Conservation (phyloP, 2,329 filamentous ascomycete genomes). For the Mycocentrospora acerina region DNA sequence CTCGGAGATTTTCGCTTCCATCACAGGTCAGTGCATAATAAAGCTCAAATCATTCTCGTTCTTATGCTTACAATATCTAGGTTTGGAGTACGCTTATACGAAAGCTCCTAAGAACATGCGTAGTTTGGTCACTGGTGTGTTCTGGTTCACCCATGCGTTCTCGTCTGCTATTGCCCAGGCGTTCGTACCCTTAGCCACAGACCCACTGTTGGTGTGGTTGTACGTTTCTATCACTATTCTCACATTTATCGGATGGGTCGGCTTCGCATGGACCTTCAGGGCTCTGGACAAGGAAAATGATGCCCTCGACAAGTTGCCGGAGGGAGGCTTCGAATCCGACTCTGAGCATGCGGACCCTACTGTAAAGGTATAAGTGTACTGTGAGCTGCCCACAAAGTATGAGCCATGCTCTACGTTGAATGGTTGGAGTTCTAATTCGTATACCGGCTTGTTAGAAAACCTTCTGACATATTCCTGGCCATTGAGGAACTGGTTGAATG, state of each 20-base stretch:
- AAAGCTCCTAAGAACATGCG: slow-evolving; percentile 68
- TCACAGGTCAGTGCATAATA: slow-evolving; percentile 57
- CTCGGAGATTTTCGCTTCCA: slow-evolving; percentile 62
- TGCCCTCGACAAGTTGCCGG: slow-evolving; percentile 33
- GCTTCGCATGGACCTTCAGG: slow-evolving; percentile 33
- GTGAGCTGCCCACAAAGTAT: no score
- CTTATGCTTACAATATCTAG: no score
- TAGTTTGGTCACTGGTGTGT: slow-evolving; percentile 33
- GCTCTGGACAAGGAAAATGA: slow-evolving; percentile 33
- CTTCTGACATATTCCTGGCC: no score
- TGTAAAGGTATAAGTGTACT: slow-evolving; percentile 5
- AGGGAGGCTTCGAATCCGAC: slow-evolving; percentile 21
- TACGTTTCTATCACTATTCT: slow-evolving; percentile 35
- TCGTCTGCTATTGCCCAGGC: slow-evolving; percentile 24
- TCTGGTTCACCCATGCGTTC: slow-evolving; percentile 37
- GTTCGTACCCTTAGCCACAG: slow-evolving; percentile 20
- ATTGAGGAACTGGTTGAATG: no score
- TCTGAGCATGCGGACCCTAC: slow-evolving; percentile 10
- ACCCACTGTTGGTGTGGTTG: slow-evolving; percentile 26
- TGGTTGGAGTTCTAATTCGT: no score
- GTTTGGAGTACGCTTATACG: slow-evolving; percentile 69
- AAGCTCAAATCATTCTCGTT: no score
- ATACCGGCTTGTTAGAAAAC: no score
- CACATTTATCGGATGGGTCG: slow-evolving; percentile 29
- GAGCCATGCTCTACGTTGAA: no score